Evolutionary conservation across 768 basidiomycete species (phyloP), one percentile per base, ranked within the genome.

Genomic region (Hypholoma fasciculare): DNA sequence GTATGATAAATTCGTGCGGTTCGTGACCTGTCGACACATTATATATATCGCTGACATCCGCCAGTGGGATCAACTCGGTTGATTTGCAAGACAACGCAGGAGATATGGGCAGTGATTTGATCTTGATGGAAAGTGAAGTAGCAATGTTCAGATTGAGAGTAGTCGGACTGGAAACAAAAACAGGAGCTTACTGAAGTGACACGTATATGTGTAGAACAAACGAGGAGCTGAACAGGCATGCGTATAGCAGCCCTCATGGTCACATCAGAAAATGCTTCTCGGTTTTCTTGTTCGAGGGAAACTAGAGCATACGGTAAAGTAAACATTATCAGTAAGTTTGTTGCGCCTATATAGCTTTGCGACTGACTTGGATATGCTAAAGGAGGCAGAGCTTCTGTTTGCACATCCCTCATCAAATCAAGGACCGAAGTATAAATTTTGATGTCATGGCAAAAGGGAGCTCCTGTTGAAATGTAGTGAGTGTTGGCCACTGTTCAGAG

Each of bases 21-120:
- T 94, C 90, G 14, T 86, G 82, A 7, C 90, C 89, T 14, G 87
- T 89, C 2, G 87, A 84, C 19, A 94, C 85, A 46, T 89, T 90
- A 72, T 93, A 90, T 1, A 92, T 83, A 63, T 97, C 94, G 72
- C 92, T 92, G 61, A 97, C 82, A 58, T 96, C 94, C 3, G 82
- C 73, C 23, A 95, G 72, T 6, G 85, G 81, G 54, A 96, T 86
- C 54, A 96, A 85, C 65, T 97, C 94, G 1, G 88, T 90, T 2
- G 90, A 85, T 73, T 86, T 85, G 72, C 90, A 90, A 9, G 85
- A 80, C 50, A 93, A 72, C 0, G 77, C 74, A 1, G 88, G 82
- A 4, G 87, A 89, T 44, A 95, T 83, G 7, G 83, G 77, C 63
- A 83, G 81, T n/a, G 91, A 83, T 66, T 88, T 90, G 62, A 84